phyloP scores from a whole-genome alignment of 2,329 filamentous ascomycete species.

The Ceratocystis alfenasii region DNA sequence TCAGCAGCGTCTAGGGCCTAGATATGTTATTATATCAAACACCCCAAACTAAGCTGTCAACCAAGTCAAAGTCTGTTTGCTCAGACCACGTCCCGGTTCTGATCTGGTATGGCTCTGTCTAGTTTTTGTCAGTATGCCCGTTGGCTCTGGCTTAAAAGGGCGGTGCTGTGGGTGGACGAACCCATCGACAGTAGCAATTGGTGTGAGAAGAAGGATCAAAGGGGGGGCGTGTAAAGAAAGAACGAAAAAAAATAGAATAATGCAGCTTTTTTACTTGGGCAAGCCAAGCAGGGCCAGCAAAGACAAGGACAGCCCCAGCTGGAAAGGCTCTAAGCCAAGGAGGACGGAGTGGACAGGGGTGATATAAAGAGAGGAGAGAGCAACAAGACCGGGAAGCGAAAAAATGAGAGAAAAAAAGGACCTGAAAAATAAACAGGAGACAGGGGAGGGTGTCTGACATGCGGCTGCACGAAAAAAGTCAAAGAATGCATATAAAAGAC shows the following conservation, averaged over 20 bases:
- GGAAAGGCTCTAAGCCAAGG: constrained; percentile 6
- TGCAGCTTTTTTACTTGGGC: neutral
- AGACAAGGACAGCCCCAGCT: constrained; percentile 9
- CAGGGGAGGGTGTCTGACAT: constrained; percentile 2
- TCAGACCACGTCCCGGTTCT: constrained; percentile 1
- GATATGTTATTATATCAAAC: constrained; percentile 8
- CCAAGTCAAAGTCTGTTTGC: neutral
- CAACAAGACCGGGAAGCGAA: neutral
- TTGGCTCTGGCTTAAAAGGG: constrained; percentile 7
- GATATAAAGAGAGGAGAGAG: neutral
- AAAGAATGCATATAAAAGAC: neutral
- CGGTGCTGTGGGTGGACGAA: constrained; percentile 1
- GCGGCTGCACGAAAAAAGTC: neutral
- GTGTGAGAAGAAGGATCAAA: neutral
- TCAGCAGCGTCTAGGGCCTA: neutral
- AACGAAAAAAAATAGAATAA: neutral
- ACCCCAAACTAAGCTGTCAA: constrained; percentile 2
- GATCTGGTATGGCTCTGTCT: constrained; percentile 8
- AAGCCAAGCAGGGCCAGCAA: constrained; percentile 8
- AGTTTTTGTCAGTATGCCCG: neutral
- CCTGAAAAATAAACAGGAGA: neutral
- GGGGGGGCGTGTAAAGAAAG: neutral
- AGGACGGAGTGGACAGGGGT: neutral
- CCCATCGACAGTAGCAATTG: constrained; percentile 3
- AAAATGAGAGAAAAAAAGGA: neutral